Conservation (phyloP, 176 grass and related monocot genomes). For the Urochloa ruziziensis region DNA sequence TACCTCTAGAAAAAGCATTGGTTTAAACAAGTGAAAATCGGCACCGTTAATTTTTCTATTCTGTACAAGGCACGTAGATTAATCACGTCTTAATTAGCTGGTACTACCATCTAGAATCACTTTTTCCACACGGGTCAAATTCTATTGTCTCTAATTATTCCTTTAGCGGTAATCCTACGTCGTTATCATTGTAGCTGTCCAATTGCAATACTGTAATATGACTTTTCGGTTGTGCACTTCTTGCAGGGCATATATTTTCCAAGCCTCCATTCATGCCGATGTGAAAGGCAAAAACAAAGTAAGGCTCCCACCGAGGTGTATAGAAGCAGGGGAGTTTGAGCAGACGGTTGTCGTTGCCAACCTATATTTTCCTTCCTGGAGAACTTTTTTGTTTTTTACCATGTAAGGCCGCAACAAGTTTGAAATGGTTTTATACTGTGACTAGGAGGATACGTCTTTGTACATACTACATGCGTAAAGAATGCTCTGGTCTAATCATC, state of each 20-base stretch:
- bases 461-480: conserved; percentile 29
- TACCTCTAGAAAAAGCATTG: background rate
- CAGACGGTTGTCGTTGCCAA: background rate
- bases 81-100: background rate
- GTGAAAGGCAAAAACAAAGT: conserved; percentile 33
- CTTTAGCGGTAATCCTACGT: background rate
- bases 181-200: conserved; percentile 13
- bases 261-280: conserved; percentile 52
- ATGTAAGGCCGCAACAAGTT: conserved; percentile 14
- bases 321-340: conserved; percentile 28
- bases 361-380: conserved; percentile 31
- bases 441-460: conserved; percentile 35
- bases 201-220: background rate
- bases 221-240: conserved; percentile 12
- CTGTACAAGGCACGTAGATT: background rate
- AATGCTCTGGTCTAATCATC: conserved; percentile 12
- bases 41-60: background rate
- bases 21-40: background rate
- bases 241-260: conserved; percentile 63
- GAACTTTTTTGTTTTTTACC: conserved; percentile 37
- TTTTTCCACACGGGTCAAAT: background rate
- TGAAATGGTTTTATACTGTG: conserved; percentile 39
- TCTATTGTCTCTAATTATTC: background rate
- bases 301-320: conserved; percentile 36
- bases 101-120: background rate